These are phyloP conservation scores for Saccharomyces hybrid DNA, from an alignment of 1,139 yeast genomes.

Conservation along the genomic window DNA sequence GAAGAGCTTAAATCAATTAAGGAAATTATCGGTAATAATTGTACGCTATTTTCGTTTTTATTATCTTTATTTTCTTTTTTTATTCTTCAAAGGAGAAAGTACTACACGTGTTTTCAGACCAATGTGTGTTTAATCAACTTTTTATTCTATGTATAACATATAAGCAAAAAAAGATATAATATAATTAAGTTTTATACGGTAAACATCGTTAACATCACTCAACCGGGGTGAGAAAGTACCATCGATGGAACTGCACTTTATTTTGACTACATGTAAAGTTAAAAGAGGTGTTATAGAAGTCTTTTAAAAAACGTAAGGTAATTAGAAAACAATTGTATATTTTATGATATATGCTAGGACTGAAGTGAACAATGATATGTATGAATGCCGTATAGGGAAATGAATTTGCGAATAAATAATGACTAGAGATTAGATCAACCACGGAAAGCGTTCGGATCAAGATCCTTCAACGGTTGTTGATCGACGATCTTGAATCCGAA, in stretches of 20 bases:
- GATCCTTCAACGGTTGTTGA: background rate
- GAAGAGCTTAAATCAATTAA: constrained; percentile 33
- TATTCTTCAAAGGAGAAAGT: background rate
- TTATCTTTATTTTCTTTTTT: background rate
- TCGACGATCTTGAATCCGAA: background rate
- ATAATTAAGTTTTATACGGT: background rate
- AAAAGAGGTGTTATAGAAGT: background rate
- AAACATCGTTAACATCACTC: background rate
- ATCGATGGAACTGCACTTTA: background rate
- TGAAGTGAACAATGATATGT: background rate
- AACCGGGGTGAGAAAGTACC: background rate
- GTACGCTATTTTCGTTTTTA: background rate
- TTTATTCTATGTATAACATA: background rate
- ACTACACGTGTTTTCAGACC: background rate
- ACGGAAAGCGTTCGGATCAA: background rate
- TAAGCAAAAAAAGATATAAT: background rate
- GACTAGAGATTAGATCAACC: background rate
- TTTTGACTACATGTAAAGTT: background rate
- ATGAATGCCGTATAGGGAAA: background rate
- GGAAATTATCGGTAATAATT: background rate
- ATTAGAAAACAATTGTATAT: background rate
- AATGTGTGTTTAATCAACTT: constrained; percentile 1
- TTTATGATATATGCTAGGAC: background rate
- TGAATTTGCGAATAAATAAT: background rate
- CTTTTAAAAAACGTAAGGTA: background rate